Base-by-base conservation (phyloP, 2,329 filamentous ascomycete genomes). In the Claviceps pusilla region DNA sequence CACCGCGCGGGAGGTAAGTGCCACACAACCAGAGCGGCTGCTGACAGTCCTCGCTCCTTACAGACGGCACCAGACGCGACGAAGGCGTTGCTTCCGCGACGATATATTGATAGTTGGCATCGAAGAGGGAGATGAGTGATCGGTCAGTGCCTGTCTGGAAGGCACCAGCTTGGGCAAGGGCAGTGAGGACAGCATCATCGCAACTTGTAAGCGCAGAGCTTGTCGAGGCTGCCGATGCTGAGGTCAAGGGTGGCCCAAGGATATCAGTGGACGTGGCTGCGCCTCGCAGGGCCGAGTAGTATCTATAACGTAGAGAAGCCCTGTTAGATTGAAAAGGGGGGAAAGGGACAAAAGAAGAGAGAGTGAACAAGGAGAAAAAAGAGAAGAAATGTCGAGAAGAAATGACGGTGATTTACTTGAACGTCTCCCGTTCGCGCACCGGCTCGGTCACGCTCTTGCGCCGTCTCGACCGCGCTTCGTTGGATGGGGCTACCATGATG, bases 71-170 rank as follows among this genome's bases (percentile, higher is more conserved):
- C 6, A 78, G 59, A 0, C 69, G 70, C 3, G 71, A 63, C 1
- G 65, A 66, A 0, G 66, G 66, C 0, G 74, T 75, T 5, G 75
- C 73, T 57, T 80, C 76, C 54, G 76, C 74, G 19, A 79, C 63
- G 31, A 79, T 64, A 56, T 77, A 70, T 56, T 80, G 75, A 48
- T 69, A 60, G 4, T 67, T 65, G 5, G 63, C 63, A 58, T 77
- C 76, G 57, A 79, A 78, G 19, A 79, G 64, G 63, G 76, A 79
- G 50, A 80, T 69, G 31, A 78, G 58, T 16, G 68, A 65, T 29
- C 75, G 69, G n/a, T 67, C 62, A 4, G 67, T 68, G n/a, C 69
- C 65, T 5, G 77, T 65, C 14, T 72, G 68, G 52, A 71, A 63
- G 10, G 70, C 65, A 1, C 68, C 75, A 7, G 79, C 67, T 59